Conservation (phyloP, 805 yeast species). For the Candida sonorensis region DNA sequence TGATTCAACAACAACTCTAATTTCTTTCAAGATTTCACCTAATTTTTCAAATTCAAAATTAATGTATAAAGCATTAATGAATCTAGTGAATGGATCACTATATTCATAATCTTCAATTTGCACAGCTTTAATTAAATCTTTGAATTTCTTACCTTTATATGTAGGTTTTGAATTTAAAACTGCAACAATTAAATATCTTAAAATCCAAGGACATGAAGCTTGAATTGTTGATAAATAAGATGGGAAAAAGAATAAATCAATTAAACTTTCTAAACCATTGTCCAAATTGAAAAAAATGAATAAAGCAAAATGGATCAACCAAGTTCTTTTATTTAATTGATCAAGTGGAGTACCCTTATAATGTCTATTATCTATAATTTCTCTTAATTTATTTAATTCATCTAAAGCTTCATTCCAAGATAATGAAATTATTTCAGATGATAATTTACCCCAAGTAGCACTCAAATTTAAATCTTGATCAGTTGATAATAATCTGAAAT, state of each 20-base stretch:
- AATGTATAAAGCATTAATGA: constrained; percentile 47
- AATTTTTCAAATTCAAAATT: constrained; percentile 55
- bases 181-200: constrained; percentile 60
- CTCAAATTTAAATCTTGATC: constrained; percentile 42
- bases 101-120: constrained; percentile 60
- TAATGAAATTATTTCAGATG: constrained; percentile 48
- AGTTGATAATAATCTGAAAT: constrained; percentile 49
- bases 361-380: constrained; percentile 49
- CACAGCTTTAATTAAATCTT: constrained; percentile 51
- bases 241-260: constrained; percentile 52
- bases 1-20: constrained; percentile 39
- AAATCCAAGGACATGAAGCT: constrained; percentile 66
- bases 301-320: constrained; percentile 66
- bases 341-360: constrained; percentile 43
- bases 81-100: constrained; percentile 54
- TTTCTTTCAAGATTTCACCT: constrained; percentile 38
- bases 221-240: constrained; percentile 61
- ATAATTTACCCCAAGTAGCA: constrained; percentile 67
- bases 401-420: constrained; percentile 48
- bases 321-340: constrained; percentile 57
- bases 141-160: constrained; percentile 44
- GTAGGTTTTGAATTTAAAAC: constrained; percentile 33
- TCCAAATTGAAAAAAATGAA: constrained; percentile 53
- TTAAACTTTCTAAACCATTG: constrained; percentile 44
- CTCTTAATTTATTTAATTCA: constrained; percentile 49